Evolutionary conservation across 352 stramenopile species (phyloP), one percentile per base, ranked within the genome.

Genomic region (Globisporangium rhizosaccharum): DNA sequence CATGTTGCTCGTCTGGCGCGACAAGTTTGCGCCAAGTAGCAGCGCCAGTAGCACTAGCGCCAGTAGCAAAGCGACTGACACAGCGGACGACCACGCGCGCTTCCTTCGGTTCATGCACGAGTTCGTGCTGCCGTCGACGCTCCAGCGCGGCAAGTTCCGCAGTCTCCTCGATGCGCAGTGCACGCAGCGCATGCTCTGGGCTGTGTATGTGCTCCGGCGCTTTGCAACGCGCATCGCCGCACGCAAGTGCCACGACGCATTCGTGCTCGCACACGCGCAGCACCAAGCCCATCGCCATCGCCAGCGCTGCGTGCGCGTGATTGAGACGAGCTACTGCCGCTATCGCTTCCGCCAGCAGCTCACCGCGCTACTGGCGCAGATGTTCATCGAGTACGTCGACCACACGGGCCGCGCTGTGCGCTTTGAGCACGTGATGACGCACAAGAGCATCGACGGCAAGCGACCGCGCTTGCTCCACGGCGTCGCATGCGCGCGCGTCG

Each of bases 331-430:
- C 30, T 90, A 81, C 44, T 69, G 67, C 9, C 68, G 74, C 23
- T 80, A 81, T 51, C 72, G 71, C 23, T 84, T 84, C 56, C 72
- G 76, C 1, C 44, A 59, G 39, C 72, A 74, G 20, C 59, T 88
- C 8, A 76, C 81, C 50, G 46, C 28, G 0, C 73, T 74, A 49
- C 66, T 90, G 0, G 73, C 76, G 2, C 51, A 45, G 26, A 80
- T 84, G 73, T 90, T 88, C 53, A 66, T 82, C 55, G 78, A 90
- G 49, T 88, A 73, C 28, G 52, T 85, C 2, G 73, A 90, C 54
- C 65, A 88, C 53, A 70, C 59, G 1, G 75, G 76, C 1, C 70
- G 57, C 3, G 41, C 68, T 2, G 71, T 81, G 3, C 67, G 59
- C 8, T 87, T 84, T 15, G 66, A 72, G 17, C 74, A 87, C 53